Conservation (phyloP, 169 alveolate species). For the Cryptosporidium canis region DNA sequence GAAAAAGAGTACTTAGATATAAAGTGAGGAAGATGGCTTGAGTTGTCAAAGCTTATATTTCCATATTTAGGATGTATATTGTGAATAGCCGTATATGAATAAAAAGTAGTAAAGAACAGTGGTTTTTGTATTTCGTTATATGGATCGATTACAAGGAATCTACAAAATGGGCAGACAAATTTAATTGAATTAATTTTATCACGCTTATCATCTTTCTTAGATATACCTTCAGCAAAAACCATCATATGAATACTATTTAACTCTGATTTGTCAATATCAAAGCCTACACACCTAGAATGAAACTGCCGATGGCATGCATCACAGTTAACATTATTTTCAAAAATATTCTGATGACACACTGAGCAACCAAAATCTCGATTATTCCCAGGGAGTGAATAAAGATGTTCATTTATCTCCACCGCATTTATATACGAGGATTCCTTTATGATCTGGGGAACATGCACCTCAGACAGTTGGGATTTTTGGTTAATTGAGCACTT, state of each 20-base stretch:
- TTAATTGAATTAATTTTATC: constrained; percentile 3
- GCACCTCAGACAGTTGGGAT: background rate
- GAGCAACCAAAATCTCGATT: background rate
- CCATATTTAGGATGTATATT: constrained; percentile 72
- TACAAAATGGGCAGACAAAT: constrained; percentile 65
- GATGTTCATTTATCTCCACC: background rate
- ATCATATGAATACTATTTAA: constrained; percentile 57
- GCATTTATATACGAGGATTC: background rate
- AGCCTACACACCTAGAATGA: constrained; percentile 58
- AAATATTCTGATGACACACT: constrained; percentile 25
- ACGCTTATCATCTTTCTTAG: constrained; percentile 16
- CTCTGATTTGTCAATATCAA: constrained; percentile 36
- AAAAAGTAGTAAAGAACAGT: constrained; percentile 60
- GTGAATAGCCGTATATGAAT: constrained; percentile 68
- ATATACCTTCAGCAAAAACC: constrained; percentile 25
- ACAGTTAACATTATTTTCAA: background rate
- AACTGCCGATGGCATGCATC: constrained; percentile 18
- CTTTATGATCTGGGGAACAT: background rate
- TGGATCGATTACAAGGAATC: constrained; percentile 56
- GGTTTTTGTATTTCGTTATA: constrained; percentile 32
- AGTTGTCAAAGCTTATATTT: constrained; percentile 17
- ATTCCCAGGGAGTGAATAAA: background rate
- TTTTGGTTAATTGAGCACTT: background rate
- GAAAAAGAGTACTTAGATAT: constrained; percentile 44
- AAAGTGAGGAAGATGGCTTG: constrained; percentile 61